Base-by-base conservation (phyloP, 345 rosid genomes). In the Gossypium herbaceum region DNA sequence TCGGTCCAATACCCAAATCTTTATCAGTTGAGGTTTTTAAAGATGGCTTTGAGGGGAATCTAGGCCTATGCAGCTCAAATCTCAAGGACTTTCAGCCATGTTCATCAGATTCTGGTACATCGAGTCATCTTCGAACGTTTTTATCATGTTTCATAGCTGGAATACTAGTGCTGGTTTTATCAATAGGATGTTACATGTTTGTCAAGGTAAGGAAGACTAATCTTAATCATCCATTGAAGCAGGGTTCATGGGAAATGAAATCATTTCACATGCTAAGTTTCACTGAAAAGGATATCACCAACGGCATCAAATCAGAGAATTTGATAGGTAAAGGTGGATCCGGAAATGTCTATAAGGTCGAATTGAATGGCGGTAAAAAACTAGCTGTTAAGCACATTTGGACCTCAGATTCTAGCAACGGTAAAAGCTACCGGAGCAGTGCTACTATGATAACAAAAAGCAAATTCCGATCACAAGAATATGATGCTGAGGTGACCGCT, bases 301-400 rank as follows among this genome's bases (percentile, higher is more conserved):
- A 88, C 79, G 86, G 72, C 51, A 79, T 90, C 51, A 88, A 82
- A 60, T 77, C 91, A 0, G 97, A 92, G 73, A 90, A 92, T 82
- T 74, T 89, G 76, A 90, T 92, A 17, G 97, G 97, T 22, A 89
- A 77, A 80, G 97, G 97, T 19, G 94, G 97, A 45, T 84, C 89
- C 2, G 98, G 97, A 22, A 85, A 89, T 56, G 98, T 92, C 65
- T 90, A 92, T 81, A 90, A 81, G 80, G 93, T 86, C 47, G 83
- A 80, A 47, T 79, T 90, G 29, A 61, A 69, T 34, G 84, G 74
- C 29, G 97, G 96, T 7, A 81, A 85, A 73, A 82, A 84, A 74
- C 81, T 92, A 47, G 97, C 97, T 0, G 93, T 92, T 72, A 92
- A 94, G 84, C 98, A 94, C 61, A 86, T 94, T 0, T 87, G 84